Evolutionary conservation across 2,329 filamentous ascomycete genomes (phyloP).

Genomic region (Aspergillus japonicus): DNA sequence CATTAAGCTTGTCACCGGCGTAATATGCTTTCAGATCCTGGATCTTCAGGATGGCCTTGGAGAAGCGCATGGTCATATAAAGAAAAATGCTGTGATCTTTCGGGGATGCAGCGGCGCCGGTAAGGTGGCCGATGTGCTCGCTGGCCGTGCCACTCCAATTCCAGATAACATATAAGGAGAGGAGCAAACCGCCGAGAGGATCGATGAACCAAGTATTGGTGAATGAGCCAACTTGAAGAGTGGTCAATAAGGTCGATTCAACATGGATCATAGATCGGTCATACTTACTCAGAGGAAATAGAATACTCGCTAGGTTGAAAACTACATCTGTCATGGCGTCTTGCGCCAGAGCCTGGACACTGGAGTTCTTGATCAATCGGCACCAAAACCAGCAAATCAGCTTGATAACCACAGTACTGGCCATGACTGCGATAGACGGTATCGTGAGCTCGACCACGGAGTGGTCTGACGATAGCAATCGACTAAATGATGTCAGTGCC

Average conservation of each 20-base stretch:
- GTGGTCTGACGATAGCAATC: conserved; percentile 58
- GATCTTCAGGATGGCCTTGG: conserved; percentile 73
- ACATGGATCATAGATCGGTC: background rate
- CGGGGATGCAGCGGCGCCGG: conserved; percentile 60
- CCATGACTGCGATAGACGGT: conserved; percentile 77
- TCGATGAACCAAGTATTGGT: conserved; percentile 58
- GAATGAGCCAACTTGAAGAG: conserved; percentile 34
- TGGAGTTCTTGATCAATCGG: conserved; percentile 79
- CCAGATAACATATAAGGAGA: conserved; percentile 60
- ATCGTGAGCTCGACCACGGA: conserved; percentile 69
- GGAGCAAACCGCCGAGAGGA: conserved; percentile 59
- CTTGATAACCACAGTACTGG: conserved; percentile 77
- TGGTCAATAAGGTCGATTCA: background rate
- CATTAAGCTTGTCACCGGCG: conserved; percentile 61
- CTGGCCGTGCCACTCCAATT: conserved; percentile 62
- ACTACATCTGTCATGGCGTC: conserved; percentile 75
- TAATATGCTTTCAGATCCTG: conserved; percentile 63
- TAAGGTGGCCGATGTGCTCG: conserved; percentile 62
- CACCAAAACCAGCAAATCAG: conserved; percentile 84
- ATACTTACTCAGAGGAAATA: conserved; percentile 67
- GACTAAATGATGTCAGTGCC: conserved; percentile 59
- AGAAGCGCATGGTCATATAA: conserved; percentile 92
- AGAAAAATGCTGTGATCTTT: conserved; percentile 74
- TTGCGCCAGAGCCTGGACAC: conserved; percentile 74
- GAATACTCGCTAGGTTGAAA: conserved; percentile 85